Conservation (phyloP, 116 monocot genomes). For the Zostera marina region DNA sequence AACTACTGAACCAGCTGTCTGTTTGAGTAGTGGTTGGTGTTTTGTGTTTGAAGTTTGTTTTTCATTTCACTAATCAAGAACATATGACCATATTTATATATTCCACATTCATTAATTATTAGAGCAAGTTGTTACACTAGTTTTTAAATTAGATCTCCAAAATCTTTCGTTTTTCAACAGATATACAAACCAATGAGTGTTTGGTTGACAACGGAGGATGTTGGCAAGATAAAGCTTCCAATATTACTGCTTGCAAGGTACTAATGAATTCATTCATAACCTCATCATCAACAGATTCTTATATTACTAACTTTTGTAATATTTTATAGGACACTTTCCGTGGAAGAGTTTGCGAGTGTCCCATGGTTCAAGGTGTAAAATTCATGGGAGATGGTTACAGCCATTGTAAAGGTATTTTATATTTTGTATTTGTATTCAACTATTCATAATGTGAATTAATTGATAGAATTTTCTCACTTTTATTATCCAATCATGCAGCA, state of each 20-base stretch:
- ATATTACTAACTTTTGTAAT: background rate
- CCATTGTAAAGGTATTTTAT: background rate
- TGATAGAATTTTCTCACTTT: background rate
- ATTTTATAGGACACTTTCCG: conserved; percentile 57
- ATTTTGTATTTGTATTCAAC: too few species aligned
- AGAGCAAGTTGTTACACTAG: too few species aligned
- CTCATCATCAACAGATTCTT: background rate
- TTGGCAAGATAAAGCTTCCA: conserved; percentile 66
- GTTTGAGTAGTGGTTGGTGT: conserved; percentile 52
- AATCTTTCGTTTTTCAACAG: conserved; percentile 15
- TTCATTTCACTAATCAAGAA: background rate
- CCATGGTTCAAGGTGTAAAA: background rate
- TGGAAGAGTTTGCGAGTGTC: conserved; percentile 57
- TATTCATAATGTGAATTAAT: too few species aligned
- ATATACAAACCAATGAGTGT: conserved; percentile 77
- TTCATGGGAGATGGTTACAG: conserved; percentile 4
- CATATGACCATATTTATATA: background rate
- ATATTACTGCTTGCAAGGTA: conserved; percentile 85
- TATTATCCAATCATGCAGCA: conserved; percentile 23
- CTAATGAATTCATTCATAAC: background rate
- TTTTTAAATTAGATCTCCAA: background rate
- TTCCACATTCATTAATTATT: too few species aligned
- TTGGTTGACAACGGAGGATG: conserved; percentile 65
- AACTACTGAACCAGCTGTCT: conserved; percentile 70
- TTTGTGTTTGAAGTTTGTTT: background rate